phyloP scores from a whole-genome alignment of 139 green algal genomes.

The Coelastrella sp. region DNA sequence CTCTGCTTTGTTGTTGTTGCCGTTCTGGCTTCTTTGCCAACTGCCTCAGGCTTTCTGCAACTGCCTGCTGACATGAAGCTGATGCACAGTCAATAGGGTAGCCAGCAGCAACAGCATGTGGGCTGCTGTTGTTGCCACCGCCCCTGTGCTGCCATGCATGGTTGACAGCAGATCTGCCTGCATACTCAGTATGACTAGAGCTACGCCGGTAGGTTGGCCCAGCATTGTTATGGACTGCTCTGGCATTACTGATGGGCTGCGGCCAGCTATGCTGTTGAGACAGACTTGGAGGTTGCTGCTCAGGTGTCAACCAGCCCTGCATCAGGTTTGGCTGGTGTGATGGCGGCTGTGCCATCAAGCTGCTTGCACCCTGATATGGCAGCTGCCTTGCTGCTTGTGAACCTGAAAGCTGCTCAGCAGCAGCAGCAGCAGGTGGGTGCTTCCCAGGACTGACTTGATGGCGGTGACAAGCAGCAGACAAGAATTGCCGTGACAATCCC shows the following conservation, averaged over 20 bases:
- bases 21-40: not conserved
- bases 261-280: too few species aligned
- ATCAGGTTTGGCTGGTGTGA: too few species aligned
- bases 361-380: too few species aligned
- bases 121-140: not conserved
- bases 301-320: too few species aligned
- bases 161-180: not conserved
- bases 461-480: slow-evolving; percentile 15
- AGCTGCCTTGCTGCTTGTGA: too few species aligned
- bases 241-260: too few species aligned
- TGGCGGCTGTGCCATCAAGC: too few species aligned
- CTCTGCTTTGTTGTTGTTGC: not conserved
- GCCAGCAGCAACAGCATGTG: not conserved
- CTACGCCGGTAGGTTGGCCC: not conserved
- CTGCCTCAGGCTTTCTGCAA: slow-evolving; percentile 20
- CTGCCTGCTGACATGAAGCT: slow-evolving; percentile 13
- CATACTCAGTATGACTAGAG: not conserved
- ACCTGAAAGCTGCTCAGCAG: not conserved
- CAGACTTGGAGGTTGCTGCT: too few species aligned
- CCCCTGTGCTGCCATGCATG: not conserved
- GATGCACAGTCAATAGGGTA: not conserved
- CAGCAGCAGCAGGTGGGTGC: not conserved
- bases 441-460: not conserved
- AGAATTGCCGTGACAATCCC: slow-evolving; percentile 7
- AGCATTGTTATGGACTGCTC: not conserved